These are phyloP conservation scores for Soucietia sequanensis DNA, from an alignment of 805 yeast genomes.

Conservation along the genomic window DNA sequence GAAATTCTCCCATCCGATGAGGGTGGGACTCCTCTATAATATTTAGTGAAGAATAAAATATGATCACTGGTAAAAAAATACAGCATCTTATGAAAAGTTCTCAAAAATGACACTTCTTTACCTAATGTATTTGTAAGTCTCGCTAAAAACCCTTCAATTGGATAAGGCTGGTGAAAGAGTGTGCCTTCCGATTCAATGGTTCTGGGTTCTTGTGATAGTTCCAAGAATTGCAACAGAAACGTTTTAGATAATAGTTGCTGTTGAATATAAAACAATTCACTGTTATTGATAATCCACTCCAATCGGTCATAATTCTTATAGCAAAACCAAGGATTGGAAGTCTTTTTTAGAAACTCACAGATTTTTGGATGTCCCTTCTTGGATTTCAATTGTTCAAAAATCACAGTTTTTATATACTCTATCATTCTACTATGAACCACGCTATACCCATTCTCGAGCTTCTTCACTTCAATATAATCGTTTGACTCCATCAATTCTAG, in stretches of 20 bases:
- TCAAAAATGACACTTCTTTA: conserved; percentile 28
- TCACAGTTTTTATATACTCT: conserved; percentile 36
- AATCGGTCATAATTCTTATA: conserved; percentile 69
- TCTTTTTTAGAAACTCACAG: conserved; percentile 21
- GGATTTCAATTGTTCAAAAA: conserved; percentile 30
- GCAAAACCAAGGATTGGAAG: conserved; percentile 47
- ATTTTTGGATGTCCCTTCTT: conserved; percentile 5
- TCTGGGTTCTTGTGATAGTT: conserved; percentile 39
- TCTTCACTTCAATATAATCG: conserved; percentile 7
- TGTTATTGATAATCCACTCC: conserved; percentile 45
- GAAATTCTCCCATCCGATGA: conserved; percentile 34
- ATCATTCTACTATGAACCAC: conserved; percentile 25
- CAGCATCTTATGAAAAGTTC: conserved; percentile 49
- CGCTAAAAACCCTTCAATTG: conserved; percentile 80
- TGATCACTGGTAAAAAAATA: conserved; percentile 67
- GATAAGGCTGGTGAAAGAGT: conserved; percentile 53
- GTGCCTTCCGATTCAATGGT: conserved; percentile 8
- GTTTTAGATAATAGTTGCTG: conserved; percentile 35
- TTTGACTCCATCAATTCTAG: conserved; percentile 15
- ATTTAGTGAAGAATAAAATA: conserved; percentile 56
- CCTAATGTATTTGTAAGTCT: conserved; percentile 56
- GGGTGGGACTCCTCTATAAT: conserved; percentile 62
- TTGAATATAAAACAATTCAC: conserved; percentile 27
- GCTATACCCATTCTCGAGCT: conserved; percentile 20
- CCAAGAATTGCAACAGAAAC: conserved; percentile 60